Evolutionary conservation across 257 asterid species (phyloP).

Genomic region (Solanum ahanhuiri): DNA sequence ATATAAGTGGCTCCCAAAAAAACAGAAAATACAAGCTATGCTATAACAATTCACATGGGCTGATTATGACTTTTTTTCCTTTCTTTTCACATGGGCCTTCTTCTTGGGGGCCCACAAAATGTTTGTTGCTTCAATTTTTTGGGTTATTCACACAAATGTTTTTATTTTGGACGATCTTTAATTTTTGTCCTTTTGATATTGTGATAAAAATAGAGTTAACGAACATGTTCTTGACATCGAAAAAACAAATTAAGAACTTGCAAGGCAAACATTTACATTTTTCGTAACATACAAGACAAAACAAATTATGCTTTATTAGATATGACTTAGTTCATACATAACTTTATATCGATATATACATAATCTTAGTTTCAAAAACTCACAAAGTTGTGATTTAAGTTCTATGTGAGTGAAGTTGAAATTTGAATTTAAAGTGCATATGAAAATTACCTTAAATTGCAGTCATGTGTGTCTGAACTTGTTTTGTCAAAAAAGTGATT

Average conservation of each 20-base stretch:
- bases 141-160: background rate
- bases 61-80: background rate
- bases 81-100: background rate
- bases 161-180: fast-evolving
- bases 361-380: no score
- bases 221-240: no score
- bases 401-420: background rate
- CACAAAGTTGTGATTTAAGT: no score
- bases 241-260: background rate
- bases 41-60: background rate
- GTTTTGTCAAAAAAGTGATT: no score
- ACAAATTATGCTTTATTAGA: no score
- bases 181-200: background rate
- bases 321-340: no score
- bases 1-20: background rate
- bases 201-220: no score
- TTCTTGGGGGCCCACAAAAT: background rate
- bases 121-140: background rate
- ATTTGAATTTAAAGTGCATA: background rate
- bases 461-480: no score
- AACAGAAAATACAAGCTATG: background rate
- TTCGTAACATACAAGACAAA: background rate
- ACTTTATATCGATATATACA: no score
- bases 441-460: background rate
- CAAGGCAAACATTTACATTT: background rate